Evolutionary conservation across 192 early-diverging fungal species (phyloP).

Genomic region (Backusella australiensis): DNA sequence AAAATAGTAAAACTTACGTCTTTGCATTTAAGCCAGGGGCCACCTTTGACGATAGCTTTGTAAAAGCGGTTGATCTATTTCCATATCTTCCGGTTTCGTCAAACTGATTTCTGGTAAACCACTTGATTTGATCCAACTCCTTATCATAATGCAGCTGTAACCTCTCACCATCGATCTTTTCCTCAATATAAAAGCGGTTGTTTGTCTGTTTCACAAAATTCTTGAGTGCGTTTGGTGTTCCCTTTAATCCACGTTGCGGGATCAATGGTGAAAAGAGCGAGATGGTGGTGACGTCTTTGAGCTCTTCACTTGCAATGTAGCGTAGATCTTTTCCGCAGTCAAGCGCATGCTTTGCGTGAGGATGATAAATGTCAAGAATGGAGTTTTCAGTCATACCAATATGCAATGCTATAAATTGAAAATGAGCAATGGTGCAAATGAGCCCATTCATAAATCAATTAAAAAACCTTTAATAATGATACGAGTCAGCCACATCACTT

Average conservation of each 20-base stretch:
- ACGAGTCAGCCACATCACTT: conserved; percentile 76
- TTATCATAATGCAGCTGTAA: conserved; percentile 59
- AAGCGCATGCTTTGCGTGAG: conserved; percentile 63
- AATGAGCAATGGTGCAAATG: neutral
- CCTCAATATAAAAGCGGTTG: conserved; percentile 69
- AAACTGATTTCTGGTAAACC: conserved; percentile 65
- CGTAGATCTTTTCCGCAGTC: conserved; percentile 52
- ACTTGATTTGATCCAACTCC: conserved; percentile 33
- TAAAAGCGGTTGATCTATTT: conserved; percentile 29
- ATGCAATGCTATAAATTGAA: conserved; percentile 53
- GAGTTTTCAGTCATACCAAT: conserved; percentile 73
- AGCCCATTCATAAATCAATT: too few species aligned
- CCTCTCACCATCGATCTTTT: conserved; percentile 83
- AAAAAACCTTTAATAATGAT: conserved; percentile 68
- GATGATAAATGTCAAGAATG: conserved; percentile 64
- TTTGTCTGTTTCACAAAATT: conserved; percentile 20
- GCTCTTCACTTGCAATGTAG: conserved; percentile 10
- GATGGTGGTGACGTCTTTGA: conserved; percentile 55
- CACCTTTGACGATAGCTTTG: conserved; percentile 14
- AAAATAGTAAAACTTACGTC: conserved; percentile 1
- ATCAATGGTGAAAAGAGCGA: conserved; percentile 60
- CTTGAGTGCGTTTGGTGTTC: conserved; percentile 43
- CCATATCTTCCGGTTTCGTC: conserved; percentile 76
- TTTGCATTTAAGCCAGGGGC: neutral
- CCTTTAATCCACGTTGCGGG: conserved; percentile 64